A percentile compares a stretch with the other conserved stretches of the same genome.
These are phyloP conservation scores for Acacia confusa DNA, from an alignment of 306 rosid genomes.

Conservation along the genomic window DNA sequence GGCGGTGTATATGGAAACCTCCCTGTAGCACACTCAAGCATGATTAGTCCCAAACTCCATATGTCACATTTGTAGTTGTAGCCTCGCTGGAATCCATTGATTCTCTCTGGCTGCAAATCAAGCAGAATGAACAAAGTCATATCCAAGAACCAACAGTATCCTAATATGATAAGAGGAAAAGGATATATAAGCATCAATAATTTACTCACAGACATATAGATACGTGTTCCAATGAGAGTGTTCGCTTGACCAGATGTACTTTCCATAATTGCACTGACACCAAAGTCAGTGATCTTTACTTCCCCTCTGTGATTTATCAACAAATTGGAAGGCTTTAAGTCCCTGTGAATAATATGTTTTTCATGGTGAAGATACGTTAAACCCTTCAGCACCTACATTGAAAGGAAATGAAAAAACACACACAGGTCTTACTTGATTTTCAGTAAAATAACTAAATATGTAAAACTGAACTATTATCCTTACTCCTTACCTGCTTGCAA, in stretches of 20 bases:
- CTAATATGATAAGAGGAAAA: constrained; percentile 3
- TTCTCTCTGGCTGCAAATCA: constrained; percentile 91
- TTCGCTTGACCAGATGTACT: constrained; percentile 93
- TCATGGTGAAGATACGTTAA: constrained; percentile 91
- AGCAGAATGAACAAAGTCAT: constrained; percentile 25
- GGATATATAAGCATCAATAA: constrained; percentile 14
- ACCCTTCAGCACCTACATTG: constrained; percentile 85
- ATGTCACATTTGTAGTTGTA: constrained; percentile 92
- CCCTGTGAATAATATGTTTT: constrained; percentile 90
- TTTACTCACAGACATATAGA: constrained; percentile 97
- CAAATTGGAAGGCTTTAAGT: constrained; percentile 90
- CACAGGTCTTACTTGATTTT: constrained; percentile 21
- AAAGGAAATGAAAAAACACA: constrained; percentile 7
- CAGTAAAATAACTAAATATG: constrained; percentile 9
- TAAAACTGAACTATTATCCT: constrained; percentile 15
- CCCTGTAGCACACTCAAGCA: constrained; percentile 95
- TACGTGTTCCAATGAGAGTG: constrained; percentile 90
- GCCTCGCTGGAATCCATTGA: constrained; percentile 56
- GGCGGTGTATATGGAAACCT: constrained; percentile 84
- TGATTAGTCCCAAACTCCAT: constrained; percentile 91
- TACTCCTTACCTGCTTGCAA: constrained; percentile 72
- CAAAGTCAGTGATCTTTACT: constrained; percentile 97
- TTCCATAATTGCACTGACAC: constrained; percentile 93
- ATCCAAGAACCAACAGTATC: constrained; percentile 1
- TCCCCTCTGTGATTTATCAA: constrained; percentile 90